Conservation (phyloP, 768 basidiomycete genomes). For the Amanita subjunquillea region DNA sequence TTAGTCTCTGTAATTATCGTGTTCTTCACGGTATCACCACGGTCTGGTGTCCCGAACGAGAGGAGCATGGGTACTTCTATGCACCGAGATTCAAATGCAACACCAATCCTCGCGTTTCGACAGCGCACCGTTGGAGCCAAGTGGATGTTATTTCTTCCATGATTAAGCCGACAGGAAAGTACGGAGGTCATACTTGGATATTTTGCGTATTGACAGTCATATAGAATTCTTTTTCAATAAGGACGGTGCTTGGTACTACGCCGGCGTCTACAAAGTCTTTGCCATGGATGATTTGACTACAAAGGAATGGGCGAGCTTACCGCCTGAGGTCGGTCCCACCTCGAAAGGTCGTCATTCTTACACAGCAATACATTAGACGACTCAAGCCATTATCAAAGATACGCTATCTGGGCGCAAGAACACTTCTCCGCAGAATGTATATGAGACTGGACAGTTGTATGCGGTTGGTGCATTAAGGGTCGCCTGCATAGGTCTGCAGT, state of each 20-base stretch:
- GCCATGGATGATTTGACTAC: constrained; percentile 51
- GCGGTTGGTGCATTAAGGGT: constrained; percentile 62
- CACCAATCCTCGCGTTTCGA: constrained; percentile 67
- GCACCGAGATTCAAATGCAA: constrained; percentile 66
- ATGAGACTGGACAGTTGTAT: constrained; percentile 68
- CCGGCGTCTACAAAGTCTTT: constrained; percentile 66
- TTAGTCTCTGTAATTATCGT: constrained; percentile 56
- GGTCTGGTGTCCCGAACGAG: constrained; percentile 71
- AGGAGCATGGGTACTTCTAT: constrained; percentile 76
- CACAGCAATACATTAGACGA: constrained; percentile 33
- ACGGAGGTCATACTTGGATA: not conserved
- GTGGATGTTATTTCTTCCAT: constrained; percentile 55
- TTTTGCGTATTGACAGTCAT: not conserved
- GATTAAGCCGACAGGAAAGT: constrained; percentile 51
- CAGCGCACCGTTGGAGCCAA: constrained; percentile 64
- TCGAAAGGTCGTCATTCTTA: not conserved
- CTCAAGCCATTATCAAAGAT: constrained; percentile 58
- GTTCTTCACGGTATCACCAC: constrained; percentile 60
- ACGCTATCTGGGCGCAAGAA: constrained; percentile 65
- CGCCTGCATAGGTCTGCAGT: constrained; percentile 66
- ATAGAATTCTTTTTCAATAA: constrained; percentile 77
- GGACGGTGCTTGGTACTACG: constrained; percentile 77
- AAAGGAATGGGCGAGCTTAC: constrained; percentile 61
- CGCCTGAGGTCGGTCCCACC: constrained; percentile 39
- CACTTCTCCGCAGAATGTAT: constrained; percentile 66